Evolutionary conservation across 139 green algal genomes (phyloP).

Genomic region (Chlamydomonas schloesseri): DNA sequence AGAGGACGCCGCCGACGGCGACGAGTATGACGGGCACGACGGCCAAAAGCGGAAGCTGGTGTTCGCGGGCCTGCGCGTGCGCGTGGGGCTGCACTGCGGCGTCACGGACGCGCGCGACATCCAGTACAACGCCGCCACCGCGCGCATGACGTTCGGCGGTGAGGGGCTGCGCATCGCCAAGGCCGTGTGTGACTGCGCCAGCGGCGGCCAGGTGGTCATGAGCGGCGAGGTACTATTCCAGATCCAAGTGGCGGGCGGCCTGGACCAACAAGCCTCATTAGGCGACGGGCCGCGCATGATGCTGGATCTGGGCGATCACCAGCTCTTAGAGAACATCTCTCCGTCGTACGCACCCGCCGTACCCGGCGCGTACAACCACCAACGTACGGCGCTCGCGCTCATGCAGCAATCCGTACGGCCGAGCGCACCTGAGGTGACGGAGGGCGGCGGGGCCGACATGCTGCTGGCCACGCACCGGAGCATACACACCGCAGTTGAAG

Average conservation of each 20-base stretch:
- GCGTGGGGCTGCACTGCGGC: constrained; percentile 1
- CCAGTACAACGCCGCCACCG: neutral
- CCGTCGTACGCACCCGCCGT: no score
- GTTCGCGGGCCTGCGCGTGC: neutral
- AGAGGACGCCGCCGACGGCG: no score
- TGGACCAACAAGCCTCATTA: neutral
- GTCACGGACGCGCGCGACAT: neutral
- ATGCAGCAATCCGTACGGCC: no score
- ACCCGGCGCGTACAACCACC: neutral
- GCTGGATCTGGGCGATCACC: constrained; percentile 15
- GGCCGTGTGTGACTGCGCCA: neutral
- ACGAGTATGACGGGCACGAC: no score
- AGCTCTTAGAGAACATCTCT: neutral
- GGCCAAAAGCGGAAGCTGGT: neutral
- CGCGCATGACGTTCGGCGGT: neutral
- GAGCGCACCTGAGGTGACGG: no score
- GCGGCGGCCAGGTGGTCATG: neutral
- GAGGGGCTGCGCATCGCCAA: neutral
- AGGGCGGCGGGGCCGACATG: no score
- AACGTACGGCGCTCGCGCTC: no score
- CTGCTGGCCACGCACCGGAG: no score
- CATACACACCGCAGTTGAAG: no score
- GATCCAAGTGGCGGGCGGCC: neutral
- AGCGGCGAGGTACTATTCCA: constrained; percentile 2
- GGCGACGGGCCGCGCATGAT: neutral